phyloP scores from a whole-genome alignment of 805 yeast genomes.

The Myxozyma lipomycoides region DNA sequence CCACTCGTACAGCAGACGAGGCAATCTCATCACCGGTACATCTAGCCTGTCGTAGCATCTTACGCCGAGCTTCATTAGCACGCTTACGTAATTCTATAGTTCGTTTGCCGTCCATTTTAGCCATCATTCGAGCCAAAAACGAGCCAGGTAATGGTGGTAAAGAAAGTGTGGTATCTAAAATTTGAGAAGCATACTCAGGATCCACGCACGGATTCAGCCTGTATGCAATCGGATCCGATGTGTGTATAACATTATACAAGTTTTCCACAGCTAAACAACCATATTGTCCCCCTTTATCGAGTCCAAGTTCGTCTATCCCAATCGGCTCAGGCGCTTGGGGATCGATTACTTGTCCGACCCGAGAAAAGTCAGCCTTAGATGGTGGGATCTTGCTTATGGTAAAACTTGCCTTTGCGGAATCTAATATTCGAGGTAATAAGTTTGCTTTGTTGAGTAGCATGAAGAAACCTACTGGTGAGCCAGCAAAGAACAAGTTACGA shows the following conservation, averaged over 20 bases:
- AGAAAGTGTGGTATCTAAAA: constrained; percentile 34
- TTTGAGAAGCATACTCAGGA: constrained; percentile 33
- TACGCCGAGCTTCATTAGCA: constrained; percentile 2
- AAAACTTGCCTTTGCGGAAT: background rate
- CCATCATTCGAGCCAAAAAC: constrained; percentile 6
- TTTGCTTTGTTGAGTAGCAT: constrained; percentile 33
- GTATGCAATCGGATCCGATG: constrained; percentile 89
- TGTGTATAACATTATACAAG: constrained; percentile 78
- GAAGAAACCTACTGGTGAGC: constrained; percentile 86
- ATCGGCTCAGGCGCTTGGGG: no score
- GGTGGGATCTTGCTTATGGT: background rate
- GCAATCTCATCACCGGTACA: constrained; percentile 3
- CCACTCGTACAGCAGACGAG: background rate
- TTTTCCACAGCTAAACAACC: constrained; percentile 62
- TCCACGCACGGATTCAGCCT: constrained; percentile 78
- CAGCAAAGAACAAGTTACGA: constrained; percentile 70
- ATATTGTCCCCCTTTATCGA: constrained; percentile 45
- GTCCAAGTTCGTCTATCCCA: constrained; percentile 52
- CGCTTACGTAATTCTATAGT: constrained; percentile 1
- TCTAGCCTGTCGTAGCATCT: background rate
- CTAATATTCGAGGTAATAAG: constrained; percentile 32
- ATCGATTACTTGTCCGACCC: background rate
- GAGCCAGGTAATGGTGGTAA: constrained; percentile 22
- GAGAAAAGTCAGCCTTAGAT: background rate
- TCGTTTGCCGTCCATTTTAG: background rate